Conservation (phyloP, 768 basidiomycete genomes). For the Leccinum variicolor region DNA sequence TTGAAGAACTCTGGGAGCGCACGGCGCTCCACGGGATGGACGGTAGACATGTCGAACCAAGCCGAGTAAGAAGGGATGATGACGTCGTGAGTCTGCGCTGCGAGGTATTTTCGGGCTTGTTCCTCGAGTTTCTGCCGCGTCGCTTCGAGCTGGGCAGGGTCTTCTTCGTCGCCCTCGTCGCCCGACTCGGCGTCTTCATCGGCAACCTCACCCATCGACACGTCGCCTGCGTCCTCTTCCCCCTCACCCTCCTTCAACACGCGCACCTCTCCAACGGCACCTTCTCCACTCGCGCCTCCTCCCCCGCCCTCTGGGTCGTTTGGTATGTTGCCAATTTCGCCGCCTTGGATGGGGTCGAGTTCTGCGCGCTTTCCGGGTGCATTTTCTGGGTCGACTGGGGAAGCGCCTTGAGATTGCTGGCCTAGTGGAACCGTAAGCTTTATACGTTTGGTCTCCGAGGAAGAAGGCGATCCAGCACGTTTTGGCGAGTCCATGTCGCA, state of each 20-base stretch:
- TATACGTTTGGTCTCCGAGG: constrained; percentile 56
- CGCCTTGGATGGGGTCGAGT: constrained; percentile 76
- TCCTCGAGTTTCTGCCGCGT: constrained; percentile 77
- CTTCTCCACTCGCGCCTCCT: constrained; percentile 12
- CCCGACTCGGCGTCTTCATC: constrained; percentile 77
- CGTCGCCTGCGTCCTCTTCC: constrained; percentile 65
- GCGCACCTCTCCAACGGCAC: constrained; percentile 32
- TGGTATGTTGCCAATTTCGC: constrained; percentile 75
- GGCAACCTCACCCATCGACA: constrained; percentile 76
- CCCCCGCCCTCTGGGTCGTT: constrained; percentile 29
- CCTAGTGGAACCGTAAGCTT: constrained; percentile 47
- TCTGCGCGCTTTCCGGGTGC: constrained; percentile 87
- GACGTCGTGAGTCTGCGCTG: constrained; percentile 95
- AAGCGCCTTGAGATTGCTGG: constrained; percentile 59
- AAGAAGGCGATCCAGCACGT: constrained; percentile 57
- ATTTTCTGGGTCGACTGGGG: constrained; percentile 72
- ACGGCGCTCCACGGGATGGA: constrained; percentile 88
- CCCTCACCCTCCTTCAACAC: constrained; percentile 54
- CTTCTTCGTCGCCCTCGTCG: constrained; percentile 83
- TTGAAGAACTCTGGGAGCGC: constrained; percentile 99
- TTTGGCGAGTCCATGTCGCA: constrained; percentile 60
- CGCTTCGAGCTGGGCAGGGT: constrained; percentile 79
- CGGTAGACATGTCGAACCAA: constrained; percentile 96
- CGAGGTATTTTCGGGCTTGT: constrained; percentile 90
- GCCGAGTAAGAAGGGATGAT: constrained; percentile 96